Evolutionary conservation across 2,329 filamentous ascomycete genomes (phyloP).

Genomic region (Calonectria henricotiae): DNA sequence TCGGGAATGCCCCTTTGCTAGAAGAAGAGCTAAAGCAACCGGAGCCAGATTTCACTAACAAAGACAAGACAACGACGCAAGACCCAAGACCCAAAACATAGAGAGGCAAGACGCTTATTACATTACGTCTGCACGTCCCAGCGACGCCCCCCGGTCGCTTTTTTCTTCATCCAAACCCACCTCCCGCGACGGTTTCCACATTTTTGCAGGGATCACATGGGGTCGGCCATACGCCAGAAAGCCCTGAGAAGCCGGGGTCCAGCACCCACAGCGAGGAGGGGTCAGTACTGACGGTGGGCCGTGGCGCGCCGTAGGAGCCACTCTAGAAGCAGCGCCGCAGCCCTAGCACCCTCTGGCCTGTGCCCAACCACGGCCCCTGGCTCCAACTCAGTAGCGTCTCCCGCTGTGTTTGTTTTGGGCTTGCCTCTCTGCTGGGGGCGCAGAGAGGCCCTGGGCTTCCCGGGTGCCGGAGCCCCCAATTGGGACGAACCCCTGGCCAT

Average conservation of each 20-base stretch:
- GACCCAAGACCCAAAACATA: neutral
- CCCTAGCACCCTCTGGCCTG: slow-evolving; percentile 24
- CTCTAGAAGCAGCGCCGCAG: slow-evolving; percentile 24
- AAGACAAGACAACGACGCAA: neutral
- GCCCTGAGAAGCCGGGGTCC: slow-evolving; percentile 15
- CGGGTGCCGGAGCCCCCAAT: slow-evolving; percentile 25
- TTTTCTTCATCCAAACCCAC: slow-evolving; percentile 26
- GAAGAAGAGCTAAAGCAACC: neutral
- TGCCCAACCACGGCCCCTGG: slow-evolving; percentile 3
- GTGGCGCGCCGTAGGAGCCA: slow-evolving; percentile 12
- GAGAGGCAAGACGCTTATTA: neutral
- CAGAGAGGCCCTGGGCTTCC: slow-evolving; percentile 25
- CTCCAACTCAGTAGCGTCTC: neutral
- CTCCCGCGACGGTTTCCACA: slow-evolving; percentile 34
- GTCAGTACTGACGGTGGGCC: slow-evolving; percentile 4
- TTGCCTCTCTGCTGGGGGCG: slow-evolving; percentile 8
- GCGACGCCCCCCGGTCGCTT: neutral
- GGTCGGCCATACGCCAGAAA: slow-evolving; percentile 16
- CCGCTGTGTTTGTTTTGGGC: slow-evolving; percentile 6
- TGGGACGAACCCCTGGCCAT: slow-evolving; percentile 25
- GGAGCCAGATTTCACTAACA: neutral
- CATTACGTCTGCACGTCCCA: slow-evolving; percentile 13
- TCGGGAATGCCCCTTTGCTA: neutral
- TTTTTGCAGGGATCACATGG: slow-evolving; percentile 35
- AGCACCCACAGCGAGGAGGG: slow-evolving; percentile 6